These are phyloP conservation scores for Dalbergia oliveri DNA, from an alignment of 306 rosid species.

Conservation along the genomic window DNA sequence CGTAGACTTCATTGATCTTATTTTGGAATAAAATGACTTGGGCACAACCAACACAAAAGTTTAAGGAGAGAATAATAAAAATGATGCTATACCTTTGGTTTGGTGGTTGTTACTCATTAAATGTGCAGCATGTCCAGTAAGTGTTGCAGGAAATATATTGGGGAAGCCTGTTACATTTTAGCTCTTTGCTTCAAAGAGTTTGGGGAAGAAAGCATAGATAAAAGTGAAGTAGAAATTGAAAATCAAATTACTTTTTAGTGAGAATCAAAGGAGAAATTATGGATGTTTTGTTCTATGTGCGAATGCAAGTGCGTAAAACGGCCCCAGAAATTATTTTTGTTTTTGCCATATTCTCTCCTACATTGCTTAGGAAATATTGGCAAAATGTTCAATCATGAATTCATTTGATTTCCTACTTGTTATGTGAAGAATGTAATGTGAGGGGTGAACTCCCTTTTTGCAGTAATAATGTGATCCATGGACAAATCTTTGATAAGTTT, in stretches of 20 bases:
- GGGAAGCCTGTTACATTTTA: background rate
- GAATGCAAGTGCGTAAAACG: background rate
- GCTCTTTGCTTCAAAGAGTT: background rate
- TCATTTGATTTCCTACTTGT: too few species aligned
- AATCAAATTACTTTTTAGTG: background rate
- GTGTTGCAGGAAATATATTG: conserved; percentile 12
- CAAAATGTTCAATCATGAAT: background rate
- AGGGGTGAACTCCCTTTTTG: conserved; percentile 19
- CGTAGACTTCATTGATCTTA: background rate
- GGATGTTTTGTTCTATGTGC: background rate
- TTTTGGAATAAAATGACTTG: conserved; percentile 1
- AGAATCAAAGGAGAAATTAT: background rate
- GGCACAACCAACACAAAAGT: background rate
- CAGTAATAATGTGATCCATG: conserved; percentile 15
- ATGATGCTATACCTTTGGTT: conserved; percentile 2
- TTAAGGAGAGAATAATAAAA: conserved; percentile 40
- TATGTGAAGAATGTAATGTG: background rate
- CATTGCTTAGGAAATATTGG: background rate
- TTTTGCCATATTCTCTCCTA: background rate
- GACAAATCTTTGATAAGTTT: conserved; percentile 23
- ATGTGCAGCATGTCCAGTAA: background rate
- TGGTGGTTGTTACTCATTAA: background rate
- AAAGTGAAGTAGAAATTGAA: background rate
- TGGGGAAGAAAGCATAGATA: background rate
- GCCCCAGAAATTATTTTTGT: background rate